These are phyloP conservation scores for Penicillium sp. DNA, from an alignment of 2,329 filamentous ascomycete genomes.

Conservation along the genomic window DNA sequence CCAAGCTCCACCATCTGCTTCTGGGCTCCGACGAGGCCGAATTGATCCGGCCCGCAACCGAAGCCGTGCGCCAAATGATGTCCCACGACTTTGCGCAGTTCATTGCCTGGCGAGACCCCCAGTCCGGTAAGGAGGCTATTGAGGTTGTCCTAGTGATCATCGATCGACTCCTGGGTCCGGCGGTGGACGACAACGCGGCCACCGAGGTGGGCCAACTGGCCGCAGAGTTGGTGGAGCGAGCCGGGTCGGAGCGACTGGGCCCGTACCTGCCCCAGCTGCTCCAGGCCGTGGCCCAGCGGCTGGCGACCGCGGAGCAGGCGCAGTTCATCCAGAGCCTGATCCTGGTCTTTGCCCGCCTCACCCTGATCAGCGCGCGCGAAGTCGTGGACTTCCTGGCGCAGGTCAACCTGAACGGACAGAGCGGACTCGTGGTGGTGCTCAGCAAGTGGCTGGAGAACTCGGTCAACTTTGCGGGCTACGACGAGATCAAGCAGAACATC, in stretches of 20 bases:
- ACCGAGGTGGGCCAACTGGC: slow-evolving; percentile 95
- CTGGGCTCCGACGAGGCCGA: slow-evolving; percentile 84
- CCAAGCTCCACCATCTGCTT: slow-evolving; percentile 78
- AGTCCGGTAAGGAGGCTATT: slow-evolving; percentile 73
- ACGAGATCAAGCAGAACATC: slow-evolving; percentile 94
- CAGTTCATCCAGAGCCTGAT: slow-evolving; percentile 95
- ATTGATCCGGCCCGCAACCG: slow-evolving; percentile 79
- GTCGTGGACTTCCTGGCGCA: slow-evolving; percentile 89
- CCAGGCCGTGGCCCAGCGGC: slow-evolving; percentile 78
- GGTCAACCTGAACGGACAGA: slow-evolving; percentile 71
- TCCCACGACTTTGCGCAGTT: slow-evolving; percentile 87
- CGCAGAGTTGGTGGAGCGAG: slow-evolving; percentile 92
- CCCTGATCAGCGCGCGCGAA: slow-evolving; percentile 77
- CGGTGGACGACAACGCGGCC: slow-evolving; percentile 87
- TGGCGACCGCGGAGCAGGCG: slow-evolving; percentile 77
- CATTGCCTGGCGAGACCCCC: slow-evolving; percentile 76
- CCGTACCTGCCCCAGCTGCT: slow-evolving; percentile 86
- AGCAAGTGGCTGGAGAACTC: slow-evolving; percentile 97
- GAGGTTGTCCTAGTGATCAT: slow-evolving; percentile 90
- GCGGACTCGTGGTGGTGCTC: slow-evolving; percentile 82
- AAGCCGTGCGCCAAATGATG: slow-evolving; percentile 84
- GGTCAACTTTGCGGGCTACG: slow-evolving; percentile 94
- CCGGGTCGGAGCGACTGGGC: slow-evolving; percentile 83
- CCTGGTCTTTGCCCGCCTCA: slow-evolving; percentile 87
- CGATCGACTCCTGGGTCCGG: slow-evolving; percentile 78